These are phyloP conservation scores for Aureobasidium sp. DNA, from an alignment of 2,329 filamentous ascomycete species.

Conservation along the genomic window DNA sequence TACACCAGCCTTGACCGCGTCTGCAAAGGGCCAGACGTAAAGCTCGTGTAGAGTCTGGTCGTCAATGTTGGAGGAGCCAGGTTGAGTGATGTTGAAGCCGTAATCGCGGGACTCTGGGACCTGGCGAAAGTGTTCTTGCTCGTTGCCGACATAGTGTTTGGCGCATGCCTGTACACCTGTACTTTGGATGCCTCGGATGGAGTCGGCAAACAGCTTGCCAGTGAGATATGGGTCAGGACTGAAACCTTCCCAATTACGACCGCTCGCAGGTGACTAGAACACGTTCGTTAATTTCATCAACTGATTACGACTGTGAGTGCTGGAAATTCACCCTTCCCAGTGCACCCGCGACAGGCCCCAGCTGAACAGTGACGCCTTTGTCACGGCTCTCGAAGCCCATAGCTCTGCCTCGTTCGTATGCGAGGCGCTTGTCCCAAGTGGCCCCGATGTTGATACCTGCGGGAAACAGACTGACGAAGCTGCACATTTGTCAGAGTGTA, in stretches of 20 bases:
- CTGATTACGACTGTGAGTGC: not conserved
- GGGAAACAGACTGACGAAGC: slow-evolving; percentile 37
- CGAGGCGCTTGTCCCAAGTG: slow-evolving; percentile 34
- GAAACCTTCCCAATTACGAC: slow-evolving; percentile 39
- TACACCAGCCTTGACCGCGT: slow-evolving; percentile 51
- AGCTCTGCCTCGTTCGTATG: slow-evolving; percentile 34
- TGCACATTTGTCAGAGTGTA: slow-evolving; percentile 47
- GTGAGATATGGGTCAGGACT: slow-evolving; percentile 38
- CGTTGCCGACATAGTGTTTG: slow-evolving; percentile 54
- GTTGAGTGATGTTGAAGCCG: slow-evolving; percentile 42
- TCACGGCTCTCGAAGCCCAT: slow-evolving; percentile 28
- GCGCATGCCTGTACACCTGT: slow-evolving; percentile 35
- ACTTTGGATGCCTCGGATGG: slow-evolving; percentile 35
- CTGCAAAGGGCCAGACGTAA: slow-evolving; percentile 60
- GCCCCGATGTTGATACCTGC: slow-evolving; percentile 28
- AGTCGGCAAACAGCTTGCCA: slow-evolving; percentile 34
- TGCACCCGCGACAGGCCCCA: slow-evolving; percentile 39
- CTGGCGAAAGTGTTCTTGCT: slow-evolving; percentile 48
- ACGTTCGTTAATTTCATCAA: not conserved
- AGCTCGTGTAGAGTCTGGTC: slow-evolving; percentile 45
- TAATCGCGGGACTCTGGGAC: slow-evolving; percentile 26
- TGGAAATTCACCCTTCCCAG: slow-evolving; percentile 41
- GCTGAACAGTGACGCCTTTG: slow-evolving; percentile 35
- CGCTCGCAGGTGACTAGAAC: slow-evolving; percentile 26
- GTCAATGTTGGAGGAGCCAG: slow-evolving; percentile 56